Evolutionary conservation across 768 basidiomycete genomes (phyloP), one percentile per base, ranked within the genome.

Genomic region (Pleurotus tuoliensis): DNA sequence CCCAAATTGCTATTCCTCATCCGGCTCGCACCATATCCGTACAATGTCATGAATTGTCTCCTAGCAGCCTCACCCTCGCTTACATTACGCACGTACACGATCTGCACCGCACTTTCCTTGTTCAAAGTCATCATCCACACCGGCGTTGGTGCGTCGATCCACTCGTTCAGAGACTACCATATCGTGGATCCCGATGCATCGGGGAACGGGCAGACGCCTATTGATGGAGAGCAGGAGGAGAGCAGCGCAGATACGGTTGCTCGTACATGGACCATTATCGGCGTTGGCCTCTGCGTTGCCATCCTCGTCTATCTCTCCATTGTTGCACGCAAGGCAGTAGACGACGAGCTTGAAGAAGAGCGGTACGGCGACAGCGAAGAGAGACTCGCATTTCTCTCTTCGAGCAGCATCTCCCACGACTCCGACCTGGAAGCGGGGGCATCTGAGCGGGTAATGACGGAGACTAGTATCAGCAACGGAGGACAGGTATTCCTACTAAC

Each of bases 1-100:
- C 94, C 94, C 0, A 86, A 86, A 64, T 79, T 97, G 4, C 83
- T 97, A 16, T 93, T 96, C 75, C 83, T 96, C 58, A 91, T 97
- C 63, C 88, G 94, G 49, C 79, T 94, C 55, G 93, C 90, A n/a
- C 92, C 92, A 3, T 92, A 93, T 67, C 91, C 89, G 0, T 92
- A 90, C 76, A 96, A 96, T 73, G 90, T 96, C 65, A 92, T 96
- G 86, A 97, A 96, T 75, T 91, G 89, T 66, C 84, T 97, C 47
- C 82, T 97, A 47, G 93, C 94, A 6, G 90, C 92, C 2, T 85
- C 90, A n/a, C 86, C 87, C 30, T 84, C 87, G 5, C 83, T 95
- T 62, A 87, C 86, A 4, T 77, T 94, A 60, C 78, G 78, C 60
- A 92, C 90, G 22, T 94, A 93, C 75, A 82, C 84, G 40, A 66